Evolutionary conservation across 2,329 filamentous ascomycete species (phyloP), one percentile per base, ranked within the genome.

Genomic region (Talaromyces rugulosus): DNA sequence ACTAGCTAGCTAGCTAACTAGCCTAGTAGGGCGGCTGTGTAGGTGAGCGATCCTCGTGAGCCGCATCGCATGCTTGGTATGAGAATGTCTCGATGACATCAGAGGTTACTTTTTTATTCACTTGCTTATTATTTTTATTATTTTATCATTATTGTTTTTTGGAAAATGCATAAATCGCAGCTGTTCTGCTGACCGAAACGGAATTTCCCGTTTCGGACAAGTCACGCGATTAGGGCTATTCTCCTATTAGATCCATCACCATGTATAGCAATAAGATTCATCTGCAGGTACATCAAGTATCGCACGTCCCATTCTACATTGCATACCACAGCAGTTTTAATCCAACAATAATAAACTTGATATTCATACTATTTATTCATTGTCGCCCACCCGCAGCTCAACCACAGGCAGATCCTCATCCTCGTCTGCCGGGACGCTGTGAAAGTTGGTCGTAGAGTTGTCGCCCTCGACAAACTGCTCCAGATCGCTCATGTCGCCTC

Each of bases 361-460:
- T 23, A 23, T 23, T 23, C 23, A 23, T 23, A 23, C 23, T 23
- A 28, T 51, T 51, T 30, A 68, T 65, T 75, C 72, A 11, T 77
- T 74, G 16, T 77, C 74, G 23, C 68, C 69, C 47, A 78, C 72
- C 51, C 68, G 72, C 36, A 80, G 66, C 66, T 80, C 78, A 56
- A 78, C 72, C 36, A 79, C 77, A 3, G 77, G 74, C 23, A 77
- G 67, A 4, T 77, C 74, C 31, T 78, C 73, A 42, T 75, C 74
- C 28, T 70, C 73, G 16, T 68, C 71, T 30, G 44, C 56, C 9
- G 52, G 51, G 42, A 62, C 57, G 31, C 47, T 56, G n/a, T 59
- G 60, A 33, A 58, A 59, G 18, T 55, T 62, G 16, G 60, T 58
- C 69, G 65, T 30, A 67, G 47, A 40, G 34, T 42, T 67, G 9